Base-by-base conservation (phyloP, 1,139 yeast genomes). In the Debaryomyces psychrophilus region DNA sequence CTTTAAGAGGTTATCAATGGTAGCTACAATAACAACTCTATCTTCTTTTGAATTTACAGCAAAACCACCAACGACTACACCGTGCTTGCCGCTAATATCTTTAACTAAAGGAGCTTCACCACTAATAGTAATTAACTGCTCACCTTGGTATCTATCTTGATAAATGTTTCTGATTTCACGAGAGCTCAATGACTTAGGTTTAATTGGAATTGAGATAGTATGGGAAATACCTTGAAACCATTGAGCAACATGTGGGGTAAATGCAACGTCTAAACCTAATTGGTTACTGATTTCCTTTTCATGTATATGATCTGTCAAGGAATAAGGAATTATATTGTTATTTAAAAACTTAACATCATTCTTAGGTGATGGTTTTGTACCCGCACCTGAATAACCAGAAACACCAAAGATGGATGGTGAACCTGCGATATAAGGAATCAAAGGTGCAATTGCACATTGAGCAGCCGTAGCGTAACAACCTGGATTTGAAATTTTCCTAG, bases 391-490 rank as follows among this genome's bases (percentile, higher is more conserved):
- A 68, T 93, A 93, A 40, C 99, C 99, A 42, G 97, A 89, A 33
- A 93, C 95, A 63, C 99, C 99, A 65, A 93, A 93, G 17, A 93
- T 76, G 4, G 90, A 76, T 43, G 99, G 98, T 31, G 79, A 75
- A 25, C 95, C 93, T 17, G 71, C 67, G 37, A 82, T 69, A 62
- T 78, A 81, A 31, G 84, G 82, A 26, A 72, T 66, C 59, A 95
- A 74, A 28, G 99, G 99, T 36, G 95, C 85, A 63, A 95, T 85
- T 8, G 97, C 95, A 42, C 90, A 71, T 73, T 95, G 98, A 5
- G 98, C 95, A 45, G 95, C 98, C 43, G 99, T 93, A 14, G 99
- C 98, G 64, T 92, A 93, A 74, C 99, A 93, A 44, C 99, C 99
- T 3, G 99, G 99, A 71, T 95, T 93, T 5, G 97, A 85, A 53